phyloP scores from a whole-genome alignment of 192 early-diverging fungal species.

The Geranomyces variabilis region DNA sequence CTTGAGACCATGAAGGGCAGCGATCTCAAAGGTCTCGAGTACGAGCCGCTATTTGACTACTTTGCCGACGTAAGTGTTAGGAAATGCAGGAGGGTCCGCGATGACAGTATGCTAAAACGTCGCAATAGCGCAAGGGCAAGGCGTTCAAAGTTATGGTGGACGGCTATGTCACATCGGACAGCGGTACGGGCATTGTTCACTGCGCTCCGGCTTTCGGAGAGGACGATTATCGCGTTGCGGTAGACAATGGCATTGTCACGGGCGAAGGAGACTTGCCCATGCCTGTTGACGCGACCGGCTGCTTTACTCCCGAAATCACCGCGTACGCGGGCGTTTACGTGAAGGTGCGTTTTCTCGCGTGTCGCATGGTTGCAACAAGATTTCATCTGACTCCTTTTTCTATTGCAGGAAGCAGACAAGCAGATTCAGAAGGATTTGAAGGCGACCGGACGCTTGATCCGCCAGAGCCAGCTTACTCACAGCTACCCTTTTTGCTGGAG shows the following conservation, averaged over 20 bases:
- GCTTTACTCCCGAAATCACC: conserved; percentile 73
- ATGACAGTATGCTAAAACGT: background rate
- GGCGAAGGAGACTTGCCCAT: conserved; percentile 84
- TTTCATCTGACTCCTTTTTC: background rate
- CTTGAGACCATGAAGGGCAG: conserved; percentile 76
- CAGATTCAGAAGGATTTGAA: conserved; percentile 91
- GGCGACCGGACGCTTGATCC: conserved; percentile 76
- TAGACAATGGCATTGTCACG: conserved; percentile 77
- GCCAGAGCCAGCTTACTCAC: conserved; percentile 89
- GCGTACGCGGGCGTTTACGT: conserved; percentile 85
- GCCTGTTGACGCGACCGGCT: conserved; percentile 86
- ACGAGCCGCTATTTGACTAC: conserved; percentile 91
- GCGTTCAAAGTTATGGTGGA: conserved; percentile 89
- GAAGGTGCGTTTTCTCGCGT: conserved; percentile 53
- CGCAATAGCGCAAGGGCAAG: conserved; percentile 56
- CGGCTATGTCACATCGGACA: conserved; percentile 87
- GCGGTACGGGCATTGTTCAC: conserved; percentile 98
- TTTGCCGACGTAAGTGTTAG: conserved; percentile 46
- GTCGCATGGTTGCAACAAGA: no score
- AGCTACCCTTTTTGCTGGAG: conserved; percentile 98
- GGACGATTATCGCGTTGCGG: conserved; percentile 96
- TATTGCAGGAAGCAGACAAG: conserved; percentile 87
- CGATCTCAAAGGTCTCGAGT: conserved; percentile 84
- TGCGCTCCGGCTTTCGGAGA: conserved; percentile 97
- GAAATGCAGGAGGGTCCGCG: conserved; percentile 8